Conservation (phyloP, 257 asterid species). For the Solanum appendiculatum region DNA sequence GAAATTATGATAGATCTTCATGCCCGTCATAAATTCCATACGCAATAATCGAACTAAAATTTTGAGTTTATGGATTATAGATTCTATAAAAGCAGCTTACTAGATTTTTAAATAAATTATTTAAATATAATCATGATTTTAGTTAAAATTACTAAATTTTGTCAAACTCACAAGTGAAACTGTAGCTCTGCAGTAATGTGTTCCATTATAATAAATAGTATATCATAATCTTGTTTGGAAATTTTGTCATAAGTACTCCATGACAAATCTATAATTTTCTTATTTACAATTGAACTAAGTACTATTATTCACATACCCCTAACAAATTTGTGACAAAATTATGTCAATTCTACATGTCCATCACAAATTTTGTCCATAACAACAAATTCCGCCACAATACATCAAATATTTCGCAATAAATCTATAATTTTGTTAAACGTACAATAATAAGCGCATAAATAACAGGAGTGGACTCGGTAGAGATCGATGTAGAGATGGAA, state of each 20-base stretch:
- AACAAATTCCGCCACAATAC: neutral
- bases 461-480: conserved; percentile 67
- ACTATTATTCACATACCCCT: neutral
- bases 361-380: neutral
- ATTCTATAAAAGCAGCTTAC: no score
- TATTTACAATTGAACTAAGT: neutral
- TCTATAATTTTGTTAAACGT: neutral
- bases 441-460: neutral
- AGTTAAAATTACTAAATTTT: no score
- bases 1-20: no score
- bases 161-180: neutral
- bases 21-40: no score
- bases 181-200: neutral
- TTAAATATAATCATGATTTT: no score
- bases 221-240: no score
- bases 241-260: neutral
- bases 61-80: no score
- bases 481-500: conserved; percentile 59
- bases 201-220: neutral
- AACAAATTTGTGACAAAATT: neutral
- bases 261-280: no score
- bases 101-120: no score
- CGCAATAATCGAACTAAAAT: no score
- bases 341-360: no score
- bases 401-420: neutral